Evolutionary conservation across 202 grass and related monocot genomes (phyloP).

Genomic region (Hordeum pubiflorum): DNA sequence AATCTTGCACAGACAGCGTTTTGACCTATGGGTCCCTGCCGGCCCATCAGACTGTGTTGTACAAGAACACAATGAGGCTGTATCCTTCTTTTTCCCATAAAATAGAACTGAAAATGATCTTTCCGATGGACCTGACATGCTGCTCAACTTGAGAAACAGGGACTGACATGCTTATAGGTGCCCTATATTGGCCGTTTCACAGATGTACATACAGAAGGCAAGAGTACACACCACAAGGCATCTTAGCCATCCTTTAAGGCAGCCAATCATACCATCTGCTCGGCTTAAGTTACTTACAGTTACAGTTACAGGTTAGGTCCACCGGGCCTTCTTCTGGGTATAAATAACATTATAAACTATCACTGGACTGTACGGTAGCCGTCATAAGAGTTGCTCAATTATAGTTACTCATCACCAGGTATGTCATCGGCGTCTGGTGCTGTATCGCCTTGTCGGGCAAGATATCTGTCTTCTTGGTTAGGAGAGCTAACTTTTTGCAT

Average conservation of each 20-base stretch:
- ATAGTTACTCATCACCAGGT: slow-evolving; percentile 30
- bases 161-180: background rate
- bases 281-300: slow-evolving; percentile 7
- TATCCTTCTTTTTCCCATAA: too few species aligned
- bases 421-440: background rate
- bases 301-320: slow-evolving; percentile 3
- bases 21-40: too few species aligned
- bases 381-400: background rate
- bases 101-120: too few species aligned
- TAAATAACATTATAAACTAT: slow-evolving; percentile 23
- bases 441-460: slow-evolving; percentile 19
- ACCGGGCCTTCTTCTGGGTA: slow-evolving; percentile 17
- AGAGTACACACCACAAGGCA: slow-evolving; percentile 3
- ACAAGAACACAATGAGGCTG: too few species aligned
- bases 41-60: too few species aligned
- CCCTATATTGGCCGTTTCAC: background rate
- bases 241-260: background rate
- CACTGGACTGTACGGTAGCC: background rate
- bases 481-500: slow-evolving; percentile 35
- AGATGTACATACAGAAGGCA: slow-evolving; percentile 16
- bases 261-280: slow-evolving; percentile 12
- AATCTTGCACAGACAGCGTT: too few species aligned
- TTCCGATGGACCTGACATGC: too few species aligned
- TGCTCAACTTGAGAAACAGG: background rate
- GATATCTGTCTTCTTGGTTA: slow-evolving; percentile 19